phyloP scores from a whole-genome alignment of 495 filamentous ascomycete species.

The Annulohypoxylon maeteangense region DNA sequence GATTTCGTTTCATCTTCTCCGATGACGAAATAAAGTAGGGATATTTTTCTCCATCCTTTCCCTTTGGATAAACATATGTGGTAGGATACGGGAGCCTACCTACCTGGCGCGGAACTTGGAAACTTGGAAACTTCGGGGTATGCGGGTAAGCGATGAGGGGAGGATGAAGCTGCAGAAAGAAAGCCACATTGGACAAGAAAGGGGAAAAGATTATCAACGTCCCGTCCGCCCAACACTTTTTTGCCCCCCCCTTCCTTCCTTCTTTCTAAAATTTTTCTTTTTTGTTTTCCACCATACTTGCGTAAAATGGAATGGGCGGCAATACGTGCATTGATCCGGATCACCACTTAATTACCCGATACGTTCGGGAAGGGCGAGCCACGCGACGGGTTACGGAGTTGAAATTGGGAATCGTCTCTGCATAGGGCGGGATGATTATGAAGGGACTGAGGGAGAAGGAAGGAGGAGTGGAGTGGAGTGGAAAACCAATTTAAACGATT shows the following conservation, averaged over 20 bases:
- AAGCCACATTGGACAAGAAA: neutral
- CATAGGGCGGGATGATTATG: neutral
- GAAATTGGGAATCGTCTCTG: neutral
- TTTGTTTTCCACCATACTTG: neutral
- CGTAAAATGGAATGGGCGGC: constrained; percentile 1
- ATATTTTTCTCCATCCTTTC: too few relatives aligned
- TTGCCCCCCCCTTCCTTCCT: neutral
- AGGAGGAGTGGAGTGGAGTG: neutral
- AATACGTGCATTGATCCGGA: constrained; percentile 10
- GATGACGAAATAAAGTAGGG: too few relatives aligned
- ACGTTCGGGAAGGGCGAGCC: neutral
- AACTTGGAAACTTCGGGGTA: neutral
- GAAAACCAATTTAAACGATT: neutral
- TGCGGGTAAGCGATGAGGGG: constrained; percentile 5
- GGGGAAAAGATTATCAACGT: neutral
- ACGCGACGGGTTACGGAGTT: neutral
- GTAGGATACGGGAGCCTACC: too few relatives aligned
- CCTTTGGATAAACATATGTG: neutral
- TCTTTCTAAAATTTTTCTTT: neutral
- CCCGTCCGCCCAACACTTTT: neutral
- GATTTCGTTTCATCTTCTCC: neutral
- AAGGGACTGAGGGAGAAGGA: neutral
- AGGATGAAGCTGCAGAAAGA: neutral
- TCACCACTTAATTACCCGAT: constrained; percentile 6
- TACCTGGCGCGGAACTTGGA: too few relatives aligned